phyloP scores from a whole-genome alignment of 176 grass and related monocot genomes.

The Themeda triandra region DNA sequence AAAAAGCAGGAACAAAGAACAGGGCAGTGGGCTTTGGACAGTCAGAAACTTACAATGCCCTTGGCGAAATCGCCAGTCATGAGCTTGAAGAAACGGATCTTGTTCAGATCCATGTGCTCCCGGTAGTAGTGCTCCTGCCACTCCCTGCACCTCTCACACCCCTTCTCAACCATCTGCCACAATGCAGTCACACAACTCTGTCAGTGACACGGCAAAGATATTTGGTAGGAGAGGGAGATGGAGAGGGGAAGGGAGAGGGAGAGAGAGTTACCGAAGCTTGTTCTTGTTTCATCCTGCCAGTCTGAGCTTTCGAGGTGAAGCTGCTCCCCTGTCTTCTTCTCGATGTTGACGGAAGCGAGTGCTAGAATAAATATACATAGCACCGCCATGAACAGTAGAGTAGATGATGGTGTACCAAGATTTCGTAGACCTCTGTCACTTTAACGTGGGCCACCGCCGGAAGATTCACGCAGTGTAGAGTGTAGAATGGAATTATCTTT shows the following conservation, averaged over 20 bases:
- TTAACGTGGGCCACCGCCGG: neutral
- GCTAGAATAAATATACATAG: neutral
- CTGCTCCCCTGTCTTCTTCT: too few relatives aligned
- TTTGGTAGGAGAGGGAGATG: neutral
- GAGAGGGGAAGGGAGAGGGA: neutral
- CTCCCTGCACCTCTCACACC: too few relatives aligned
- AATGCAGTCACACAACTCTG: neutral
- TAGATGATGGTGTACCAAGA: neutral
- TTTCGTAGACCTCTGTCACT: neutral
- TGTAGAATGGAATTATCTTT: too few relatives aligned
- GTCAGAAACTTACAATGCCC: too few relatives aligned
- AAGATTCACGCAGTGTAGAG: neutral
- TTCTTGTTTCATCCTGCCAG: conserved; percentile 7
- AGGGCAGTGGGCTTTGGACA: too few relatives aligned
- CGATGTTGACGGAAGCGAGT: too few relatives aligned
- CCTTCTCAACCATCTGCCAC: too few relatives aligned
- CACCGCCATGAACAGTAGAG: neutral
- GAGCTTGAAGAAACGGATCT: too few relatives aligned
- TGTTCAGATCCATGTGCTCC: too few relatives aligned
- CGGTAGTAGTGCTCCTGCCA: too few relatives aligned
- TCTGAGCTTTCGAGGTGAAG: conserved; percentile 24
- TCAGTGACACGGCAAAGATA: neutral
- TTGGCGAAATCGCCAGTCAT: too few relatives aligned
- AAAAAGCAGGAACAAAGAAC: too few relatives aligned
- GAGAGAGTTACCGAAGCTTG: neutral